phyloP scores from a whole-genome alignment of 306 rosid genomes.

The Prunus salicina region DNA sequence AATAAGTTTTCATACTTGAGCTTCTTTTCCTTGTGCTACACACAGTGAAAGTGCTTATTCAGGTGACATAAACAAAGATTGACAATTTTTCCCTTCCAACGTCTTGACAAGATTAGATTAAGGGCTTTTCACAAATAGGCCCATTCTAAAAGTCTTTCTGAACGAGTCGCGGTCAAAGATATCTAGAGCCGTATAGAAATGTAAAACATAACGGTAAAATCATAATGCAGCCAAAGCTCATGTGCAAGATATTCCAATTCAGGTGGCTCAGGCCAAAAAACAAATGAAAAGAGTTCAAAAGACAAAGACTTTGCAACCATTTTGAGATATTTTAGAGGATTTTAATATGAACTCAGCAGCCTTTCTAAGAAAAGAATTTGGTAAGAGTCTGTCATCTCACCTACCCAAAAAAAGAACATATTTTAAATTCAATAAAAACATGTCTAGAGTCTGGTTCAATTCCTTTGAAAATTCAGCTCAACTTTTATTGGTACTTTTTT shows the following conservation, averaged over 20 bases:
- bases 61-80: neutral
- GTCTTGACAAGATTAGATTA: neutral
- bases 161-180: neutral
- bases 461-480: neutral
- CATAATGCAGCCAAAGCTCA: neutral
- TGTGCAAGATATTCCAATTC: neutral
- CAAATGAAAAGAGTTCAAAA: neutral
- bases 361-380: neutral
- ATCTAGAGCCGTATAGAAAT: neutral
- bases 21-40: too few species aligned
- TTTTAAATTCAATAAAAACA: neutral
- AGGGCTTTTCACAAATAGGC: neutral
- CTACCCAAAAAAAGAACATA: neutral
- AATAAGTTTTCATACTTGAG: neutral
- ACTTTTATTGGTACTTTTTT: neutral
- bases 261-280: neutral
- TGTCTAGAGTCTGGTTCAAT: neutral
- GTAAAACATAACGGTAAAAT: neutral
- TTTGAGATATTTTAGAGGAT: neutral
- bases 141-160: neutral
- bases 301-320: neutral
- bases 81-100: neutral
- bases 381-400: neutral
- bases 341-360: neutral
- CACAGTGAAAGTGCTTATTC: neutral